These are phyloP conservation scores for Phanerodontia chrysosporium DNA, from an alignment of 768 basidiomycete species.

Conservation along the genomic window DNA sequence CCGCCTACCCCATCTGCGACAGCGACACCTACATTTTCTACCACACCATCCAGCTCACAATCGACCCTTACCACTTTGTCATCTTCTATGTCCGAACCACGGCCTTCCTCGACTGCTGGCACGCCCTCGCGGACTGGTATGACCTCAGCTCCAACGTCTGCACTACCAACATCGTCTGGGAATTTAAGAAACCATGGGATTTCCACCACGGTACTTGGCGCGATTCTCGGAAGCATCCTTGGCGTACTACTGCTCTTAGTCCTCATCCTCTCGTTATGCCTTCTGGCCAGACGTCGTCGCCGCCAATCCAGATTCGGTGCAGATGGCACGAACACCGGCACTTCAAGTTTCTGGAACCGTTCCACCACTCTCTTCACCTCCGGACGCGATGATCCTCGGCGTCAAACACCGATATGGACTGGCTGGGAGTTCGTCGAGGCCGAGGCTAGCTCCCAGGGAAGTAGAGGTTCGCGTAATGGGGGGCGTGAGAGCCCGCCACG, in stretches of 20 bases:
- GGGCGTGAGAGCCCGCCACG: background rate
- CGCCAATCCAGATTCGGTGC: conserved; percentile 15
- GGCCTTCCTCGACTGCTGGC: conserved; percentile 22
- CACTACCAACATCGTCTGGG: conserved; percentile 6
- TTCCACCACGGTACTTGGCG: conserved; percentile 39
- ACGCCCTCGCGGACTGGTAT: conserved; percentile 3
- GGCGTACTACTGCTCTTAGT: conserved; percentile 57
- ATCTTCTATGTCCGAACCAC: conserved; percentile 24
- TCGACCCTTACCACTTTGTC: conserved; percentile 18
- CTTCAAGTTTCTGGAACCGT: conserved; percentile 38
- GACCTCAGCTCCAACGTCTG: conserved; percentile 3
- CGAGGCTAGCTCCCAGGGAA: conserved; percentile 9
- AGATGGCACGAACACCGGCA: conserved; percentile 15
- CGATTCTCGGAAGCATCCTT: conserved; percentile 58
- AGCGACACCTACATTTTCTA: conserved; percentile 10
- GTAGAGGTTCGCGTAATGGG: conserved; percentile 4
- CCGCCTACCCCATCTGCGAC: conserved; percentile 15
- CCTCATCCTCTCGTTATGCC: conserved; percentile 41
- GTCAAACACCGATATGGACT: conserved; percentile 27
- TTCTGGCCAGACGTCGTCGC: conserved; percentile 30
- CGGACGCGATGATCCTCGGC: conserved; percentile 10
- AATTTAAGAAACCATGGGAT: conserved; percentile 15
- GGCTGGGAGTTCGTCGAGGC: conserved; percentile 29
- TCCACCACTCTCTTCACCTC: conserved; percentile 23
- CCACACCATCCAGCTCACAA: conserved; percentile 20